A percentile compares a stretch with the other conserved stretches of the same genome.
phyloP scores from a whole-genome alignment of 768 basidiomycete genomes.

The Dacryopinax primogenitus region DNA sequence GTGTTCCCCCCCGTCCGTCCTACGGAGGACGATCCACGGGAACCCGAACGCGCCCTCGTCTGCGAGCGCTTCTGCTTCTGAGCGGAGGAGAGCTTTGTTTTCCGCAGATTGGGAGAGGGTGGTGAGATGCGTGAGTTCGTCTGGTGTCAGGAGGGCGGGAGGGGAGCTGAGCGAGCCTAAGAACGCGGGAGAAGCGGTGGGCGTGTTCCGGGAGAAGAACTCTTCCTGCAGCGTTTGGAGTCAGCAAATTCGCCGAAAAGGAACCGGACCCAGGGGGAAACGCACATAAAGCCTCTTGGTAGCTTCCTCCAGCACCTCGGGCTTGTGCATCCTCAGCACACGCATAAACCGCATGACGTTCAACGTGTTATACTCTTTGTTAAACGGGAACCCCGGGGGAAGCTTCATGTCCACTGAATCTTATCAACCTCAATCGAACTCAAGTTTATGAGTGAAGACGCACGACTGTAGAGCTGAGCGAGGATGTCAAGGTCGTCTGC shows the following conservation, averaged over 20 bases:
- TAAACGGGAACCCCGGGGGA: not conserved
- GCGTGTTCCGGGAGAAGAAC: slow-evolving; percentile 10
- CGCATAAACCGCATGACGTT: slow-evolving; percentile 9
- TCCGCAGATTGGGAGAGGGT: not conserved
- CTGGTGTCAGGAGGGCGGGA: not conserved
- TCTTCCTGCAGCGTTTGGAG: not conserved
- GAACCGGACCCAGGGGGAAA: not conserved
- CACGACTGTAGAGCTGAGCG: not conserved
- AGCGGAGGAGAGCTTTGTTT: not conserved
- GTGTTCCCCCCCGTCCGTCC: not conserved
- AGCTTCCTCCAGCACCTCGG: not conserved
- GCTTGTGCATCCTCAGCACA: not conserved
- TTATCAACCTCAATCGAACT: not conserved
- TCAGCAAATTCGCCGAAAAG: not conserved
- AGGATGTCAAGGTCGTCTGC: not conserved
- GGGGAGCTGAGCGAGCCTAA: not conserved
- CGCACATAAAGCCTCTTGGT: slow-evolving; percentile 7
- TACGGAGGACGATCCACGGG: slow-evolving; percentile 16
- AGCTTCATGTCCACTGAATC: not conserved
- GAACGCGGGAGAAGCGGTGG: not conserved
- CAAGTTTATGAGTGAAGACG: not conserved
- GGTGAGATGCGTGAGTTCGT: not conserved
- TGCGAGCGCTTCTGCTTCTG: not conserved
- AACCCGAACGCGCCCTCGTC: slow-evolving; percentile 9
- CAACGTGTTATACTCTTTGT: slow-evolving; percentile 9